Evolutionary conservation across 2,329 filamentous ascomycete species (phyloP).

Genomic region (Apiospora koreana): DNA sequence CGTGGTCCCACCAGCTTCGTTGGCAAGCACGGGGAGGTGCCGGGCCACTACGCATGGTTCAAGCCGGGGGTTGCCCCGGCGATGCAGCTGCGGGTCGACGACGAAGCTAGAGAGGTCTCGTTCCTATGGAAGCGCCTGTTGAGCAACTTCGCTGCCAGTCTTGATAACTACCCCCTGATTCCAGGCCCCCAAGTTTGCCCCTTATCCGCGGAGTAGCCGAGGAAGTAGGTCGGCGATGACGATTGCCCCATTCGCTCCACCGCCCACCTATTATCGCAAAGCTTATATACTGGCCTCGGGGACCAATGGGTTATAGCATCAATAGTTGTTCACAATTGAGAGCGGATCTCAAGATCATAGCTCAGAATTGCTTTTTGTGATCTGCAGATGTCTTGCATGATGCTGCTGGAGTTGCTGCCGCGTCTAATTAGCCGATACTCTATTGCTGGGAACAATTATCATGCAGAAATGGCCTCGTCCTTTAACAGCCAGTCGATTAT

Average conservation of each 20-base stretch:
- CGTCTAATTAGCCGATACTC: neutral
- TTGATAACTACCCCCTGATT: neutral
- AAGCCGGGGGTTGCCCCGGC: neutral
- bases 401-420: neutral
- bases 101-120: conserved; percentile 5
- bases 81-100: conserved; percentile 9
- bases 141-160: neutral
- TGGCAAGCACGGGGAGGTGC: conserved; percentile 9
- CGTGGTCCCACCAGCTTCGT: conserved; percentile 13
- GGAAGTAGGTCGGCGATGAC: neutral
- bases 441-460: no score
- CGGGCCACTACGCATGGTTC: conserved; percentile 8
- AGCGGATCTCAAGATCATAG: neutral
- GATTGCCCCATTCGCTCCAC: neutral
- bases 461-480: no score
- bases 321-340: neutral
- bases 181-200: neutral
- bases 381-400: neutral
- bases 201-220: neutral
- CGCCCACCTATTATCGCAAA: neutral
- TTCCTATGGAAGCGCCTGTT: conserved; percentile 12
- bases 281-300: neutral
- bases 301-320: neutral
- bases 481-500: no score
- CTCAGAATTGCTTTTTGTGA: neutral